Base-by-base conservation (phyloP, 805 yeast genomes). In the Ogataea wickerhamii region DNA sequence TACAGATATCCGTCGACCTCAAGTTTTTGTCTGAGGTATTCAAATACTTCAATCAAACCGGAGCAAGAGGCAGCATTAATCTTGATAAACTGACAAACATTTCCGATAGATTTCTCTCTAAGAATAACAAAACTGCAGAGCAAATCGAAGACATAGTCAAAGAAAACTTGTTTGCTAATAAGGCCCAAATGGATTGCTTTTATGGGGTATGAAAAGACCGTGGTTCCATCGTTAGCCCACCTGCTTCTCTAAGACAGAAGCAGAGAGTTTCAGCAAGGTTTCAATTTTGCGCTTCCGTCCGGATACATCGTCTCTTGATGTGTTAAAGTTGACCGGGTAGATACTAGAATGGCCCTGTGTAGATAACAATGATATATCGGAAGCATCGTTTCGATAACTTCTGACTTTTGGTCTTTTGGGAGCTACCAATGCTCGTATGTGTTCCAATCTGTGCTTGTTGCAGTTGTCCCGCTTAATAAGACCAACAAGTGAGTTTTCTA, bases 111-210 rank as follows among this genome's bases (percentile, higher is more conserved):
- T 49, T 57, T 17, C 21, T 45, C 24, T 38, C 43, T 17, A 53
- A 53, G 24, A 52, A 45, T 26, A 40, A 43, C 6, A 31, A 40
- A 17, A 44, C 51, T 36, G 28, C 37, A 3, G 38, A 39, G 12
- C 43, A 44, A 8, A 42, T 56, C 10, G 42, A 44, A 5, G 44
- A 44, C 10, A 40, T 50, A 23, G 51, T 55, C 6, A 38, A 38
- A n/a, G 31, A 34, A 4, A 52, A 52, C 33, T 18, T 55, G 18
- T 41, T 39, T 14, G 33, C 36, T 4, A 58, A 57, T 27, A 48
- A 53, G 27, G 47, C 58, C 1, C 59, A 55, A 31, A 48, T 58
- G 43, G 55, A 50, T 11, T 53, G 61, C 39, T 52, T 56, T 36
- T 48, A 43, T 29, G 39, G 43, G 14, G 13, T 33, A 6, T 36